phyloP scores from a whole-genome alignment of 2,329 filamentous ascomycete genomes.

The Colletotrichum sp. region DNA sequence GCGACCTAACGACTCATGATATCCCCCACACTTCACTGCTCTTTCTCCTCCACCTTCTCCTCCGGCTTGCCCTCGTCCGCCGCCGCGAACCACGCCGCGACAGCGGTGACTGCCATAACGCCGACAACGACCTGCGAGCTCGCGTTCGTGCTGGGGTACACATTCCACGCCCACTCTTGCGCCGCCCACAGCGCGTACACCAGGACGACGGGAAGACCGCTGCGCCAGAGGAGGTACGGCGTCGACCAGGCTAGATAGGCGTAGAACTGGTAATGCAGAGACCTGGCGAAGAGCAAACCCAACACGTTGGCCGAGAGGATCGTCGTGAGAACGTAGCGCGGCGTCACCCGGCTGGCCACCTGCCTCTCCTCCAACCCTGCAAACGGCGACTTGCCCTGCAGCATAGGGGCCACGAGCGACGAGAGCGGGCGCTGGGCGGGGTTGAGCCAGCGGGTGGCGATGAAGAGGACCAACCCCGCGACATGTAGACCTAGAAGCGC shows the following conservation, averaged over 20 bases:
- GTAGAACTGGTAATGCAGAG: constrained; percentile 95
- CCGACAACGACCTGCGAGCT: constrained; percentile 71
- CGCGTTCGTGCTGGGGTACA: constrained; percentile 76
- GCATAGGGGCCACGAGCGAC: constrained; percentile 54
- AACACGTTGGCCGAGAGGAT: constrained; percentile 79
- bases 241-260: constrained; percentile 89
- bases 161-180: constrained; percentile 95
- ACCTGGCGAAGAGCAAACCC: constrained; percentile 85
- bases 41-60: constrained; percentile 27
- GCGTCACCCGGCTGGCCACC: constrained; percentile 65
- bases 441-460: constrained; percentile 72
- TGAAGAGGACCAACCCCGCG: constrained; percentile 70
- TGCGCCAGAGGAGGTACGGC: constrained; percentile 85
- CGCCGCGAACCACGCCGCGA: constrained; percentile 65
- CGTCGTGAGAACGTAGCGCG: constrained; percentile 76
- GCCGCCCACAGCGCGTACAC: constrained; percentile 74
- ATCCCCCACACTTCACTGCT: constrained; percentile 5
- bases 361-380: constrained; percentile 57
- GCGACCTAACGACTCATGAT: background rate
- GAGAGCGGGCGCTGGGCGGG: constrained; percentile 65
- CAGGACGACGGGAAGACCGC: constrained; percentile 69
- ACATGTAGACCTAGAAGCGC: constrained; percentile 70
- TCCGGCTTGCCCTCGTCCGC: constrained; percentile 40
- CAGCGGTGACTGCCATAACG: constrained; percentile 71
- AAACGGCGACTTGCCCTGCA: constrained; percentile 51